Percentiles rank a stretch among this genome's conserved stretches.
These are phyloP conservation scores for Metschnikowia lunata DNA, from an alignment of 805 yeast species.

Conservation along the genomic window DNA sequence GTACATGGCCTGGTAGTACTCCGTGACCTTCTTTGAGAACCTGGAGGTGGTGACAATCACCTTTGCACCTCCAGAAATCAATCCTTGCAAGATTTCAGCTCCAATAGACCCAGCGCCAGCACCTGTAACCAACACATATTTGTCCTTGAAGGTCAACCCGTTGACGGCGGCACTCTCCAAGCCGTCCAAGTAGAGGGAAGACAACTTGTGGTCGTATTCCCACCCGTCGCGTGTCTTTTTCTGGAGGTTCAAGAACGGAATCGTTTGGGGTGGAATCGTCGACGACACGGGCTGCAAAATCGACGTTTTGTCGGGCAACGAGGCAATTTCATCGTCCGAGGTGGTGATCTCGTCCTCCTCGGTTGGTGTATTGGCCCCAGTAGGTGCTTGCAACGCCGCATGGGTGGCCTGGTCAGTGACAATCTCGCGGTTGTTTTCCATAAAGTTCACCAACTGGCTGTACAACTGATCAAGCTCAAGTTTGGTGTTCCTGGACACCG, in stretches of 20 bases:
- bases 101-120: constrained; percentile 99
- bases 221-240: constrained; percentile 73
- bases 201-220: constrained; percentile 76
- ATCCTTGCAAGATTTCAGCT: constrained; percentile 92
- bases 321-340: constrained; percentile 75
- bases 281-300: constrained; percentile 72
- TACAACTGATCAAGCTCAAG: constrained; percentile 68
- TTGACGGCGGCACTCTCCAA: constrained; percentile 91
- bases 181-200: constrained; percentile 80
- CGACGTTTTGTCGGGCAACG: constrained; percentile 68
- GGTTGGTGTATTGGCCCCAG: constrained; percentile 43
- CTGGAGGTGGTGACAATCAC: constrained; percentile 95
- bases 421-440: constrained; percentile 66
- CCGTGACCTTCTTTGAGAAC: constrained; percentile 90
- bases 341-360: constrained; percentile 32
- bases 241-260: constrained; percentile 93
- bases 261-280: constrained; percentile 71
- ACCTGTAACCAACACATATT: constrained; percentile 90
- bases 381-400: constrained; percentile 38
- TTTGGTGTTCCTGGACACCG: constrained; percentile 57
- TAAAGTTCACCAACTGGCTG: constrained; percentile 64
- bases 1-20: constrained; percentile 90
- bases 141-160: constrained; percentile 86
- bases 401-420: constrained; percentile 61
- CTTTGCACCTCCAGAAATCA: constrained; percentile 96